Conservation (phyloP, 1,284 basidiomycete species). For the Cryptococcus hybrid region DNA sequence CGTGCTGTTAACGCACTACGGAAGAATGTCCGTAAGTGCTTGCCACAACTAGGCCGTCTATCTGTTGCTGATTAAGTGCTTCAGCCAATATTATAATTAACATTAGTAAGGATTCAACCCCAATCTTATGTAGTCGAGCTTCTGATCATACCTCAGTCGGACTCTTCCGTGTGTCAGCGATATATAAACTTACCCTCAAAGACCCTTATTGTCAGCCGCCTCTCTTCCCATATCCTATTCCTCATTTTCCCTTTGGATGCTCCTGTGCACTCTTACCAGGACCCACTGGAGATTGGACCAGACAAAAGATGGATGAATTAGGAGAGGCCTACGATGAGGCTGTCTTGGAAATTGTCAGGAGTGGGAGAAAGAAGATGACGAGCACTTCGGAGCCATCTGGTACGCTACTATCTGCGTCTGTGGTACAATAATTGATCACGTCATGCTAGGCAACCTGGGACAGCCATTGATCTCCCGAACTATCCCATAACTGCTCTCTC, state of each 20-base stretch:
- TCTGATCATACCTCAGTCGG: conserved; percentile 33
- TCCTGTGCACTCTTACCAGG: conserved; percentile 44
- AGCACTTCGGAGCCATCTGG: conserved; percentile 41
- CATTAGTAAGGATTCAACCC: conserved; percentile 24
- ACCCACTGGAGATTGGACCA: conserved; percentile 41
- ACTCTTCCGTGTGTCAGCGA: conserved; percentile 43
- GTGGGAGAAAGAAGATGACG: conserved; percentile 37
- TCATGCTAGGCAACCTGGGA: conserved; percentile 45
- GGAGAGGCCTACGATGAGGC: conserved; percentile 44
- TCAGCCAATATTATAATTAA: conserved; percentile 40
- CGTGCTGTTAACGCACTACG: conserved; percentile 41
- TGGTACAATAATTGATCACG: neutral
- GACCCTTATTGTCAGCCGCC: conserved; percentile 40
- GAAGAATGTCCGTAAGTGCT: conserved; percentile 40
- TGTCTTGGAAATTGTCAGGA: conserved; percentile 37
- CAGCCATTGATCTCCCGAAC: conserved; percentile 39
- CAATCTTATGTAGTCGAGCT: neutral
- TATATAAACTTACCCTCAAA: conserved; percentile 42
- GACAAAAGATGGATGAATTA: conserved; percentile 45
- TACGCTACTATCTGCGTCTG: conserved; percentile 1
- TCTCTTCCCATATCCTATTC: conserved; percentile 23
- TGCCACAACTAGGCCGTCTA: too few relatives aligned
- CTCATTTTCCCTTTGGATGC: conserved; percentile 42
- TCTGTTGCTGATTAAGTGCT: neutral
- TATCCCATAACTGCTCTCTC: conserved; percentile 48